Percentiles rank a stretch among this genome's conserved stretches.
These are phyloP conservation scores for Schizosaccharomyces japonicus DNA, from an alignment of 805 yeast species.

Conservation along the genomic window DNA sequence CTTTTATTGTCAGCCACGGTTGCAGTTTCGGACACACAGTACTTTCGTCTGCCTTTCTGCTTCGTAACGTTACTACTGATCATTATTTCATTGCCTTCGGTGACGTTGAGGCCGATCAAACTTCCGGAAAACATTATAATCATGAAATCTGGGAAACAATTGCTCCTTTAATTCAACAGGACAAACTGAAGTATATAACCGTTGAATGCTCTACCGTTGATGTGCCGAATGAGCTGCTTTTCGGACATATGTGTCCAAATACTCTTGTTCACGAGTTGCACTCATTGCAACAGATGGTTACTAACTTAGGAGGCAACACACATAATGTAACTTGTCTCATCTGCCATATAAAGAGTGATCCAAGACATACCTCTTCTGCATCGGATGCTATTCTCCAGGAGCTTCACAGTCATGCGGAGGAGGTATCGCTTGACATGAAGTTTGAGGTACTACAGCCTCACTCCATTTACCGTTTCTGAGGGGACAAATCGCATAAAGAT, in stretches of 20 bases:
- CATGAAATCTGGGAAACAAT: slow-evolving; percentile 28
- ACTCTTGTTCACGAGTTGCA: slow-evolving; percentile 35
- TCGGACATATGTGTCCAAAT: slow-evolving; percentile 61
- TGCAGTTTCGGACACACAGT: slow-evolving; percentile 6
- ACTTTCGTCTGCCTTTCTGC: slow-evolving; percentile 37
- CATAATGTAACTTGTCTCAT: not conserved
- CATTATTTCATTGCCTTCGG: slow-evolving; percentile 44
- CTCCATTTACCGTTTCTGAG: no score
- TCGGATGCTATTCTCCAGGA: not conserved
- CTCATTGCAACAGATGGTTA: not conserved
- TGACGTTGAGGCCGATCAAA: slow-evolving; percentile 50
- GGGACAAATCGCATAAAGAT: no score
- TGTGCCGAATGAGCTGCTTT: slow-evolving; percentile 27
- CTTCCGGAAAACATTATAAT: slow-evolving; percentile 21
- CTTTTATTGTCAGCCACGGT: slow-evolving; percentile 19
- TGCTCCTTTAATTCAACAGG: slow-evolving; percentile 20
- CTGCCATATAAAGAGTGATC: not conserved
- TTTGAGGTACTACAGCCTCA: no score
- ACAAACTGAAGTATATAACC: slow-evolving; percentile 25
- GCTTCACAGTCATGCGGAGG: no score
- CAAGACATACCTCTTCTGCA: not conserved
- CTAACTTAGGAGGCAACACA: not conserved
- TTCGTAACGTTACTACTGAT: slow-evolving; percentile 19
- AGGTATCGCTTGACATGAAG: no score
- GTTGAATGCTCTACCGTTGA: slow-evolving; percentile 52